Evolutionary conservation across 2,329 filamentous ascomycete species (phyloP).

Genomic region (Fusarium piperis): DNA sequence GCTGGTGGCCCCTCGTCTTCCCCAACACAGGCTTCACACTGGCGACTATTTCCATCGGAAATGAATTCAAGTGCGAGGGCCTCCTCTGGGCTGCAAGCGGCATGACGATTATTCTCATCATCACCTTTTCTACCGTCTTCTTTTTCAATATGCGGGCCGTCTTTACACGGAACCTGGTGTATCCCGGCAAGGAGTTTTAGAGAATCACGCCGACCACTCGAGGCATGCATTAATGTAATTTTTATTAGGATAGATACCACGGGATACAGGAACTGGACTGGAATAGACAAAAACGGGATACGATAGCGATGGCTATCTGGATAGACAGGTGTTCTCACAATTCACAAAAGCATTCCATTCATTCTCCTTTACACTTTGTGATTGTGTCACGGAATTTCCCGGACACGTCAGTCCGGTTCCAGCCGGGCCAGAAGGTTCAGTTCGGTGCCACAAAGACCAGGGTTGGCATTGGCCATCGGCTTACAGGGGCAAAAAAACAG

Average conservation of each 20-base stretch:
- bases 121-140: slow-evolving; percentile 56
- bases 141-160: slow-evolving; percentile 58
- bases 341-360: neutral
- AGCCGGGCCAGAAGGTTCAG: neutral
- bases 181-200: slow-evolving; percentile 55
- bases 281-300: slow-evolving; percentile 14
- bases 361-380: neutral
- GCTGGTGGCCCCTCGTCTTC: slow-evolving; percentile 73
- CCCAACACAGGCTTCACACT: slow-evolving; percentile 69
- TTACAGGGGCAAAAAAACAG: neutral
- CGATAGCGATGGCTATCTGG: neutral
- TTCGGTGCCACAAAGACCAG: neutral
- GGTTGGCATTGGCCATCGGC: neutral
- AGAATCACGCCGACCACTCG: slow-evolving; percentile 55
- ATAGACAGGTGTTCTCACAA: neutral
- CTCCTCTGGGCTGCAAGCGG: slow-evolving; percentile 60
- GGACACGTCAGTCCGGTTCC: neutral
- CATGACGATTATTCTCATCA: slow-evolving; percentile 58
- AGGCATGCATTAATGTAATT: neutral
- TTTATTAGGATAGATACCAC: neutral
- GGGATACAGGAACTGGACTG: neutral
- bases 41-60: slow-evolving; percentile 64
- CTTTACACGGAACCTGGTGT: slow-evolving; percentile 63
- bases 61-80: slow-evolving; percentile 55
- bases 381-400: neutral